Conservation (phyloP, 768 basidiomycete genomes). For the Suillus occidentalis region DNA sequence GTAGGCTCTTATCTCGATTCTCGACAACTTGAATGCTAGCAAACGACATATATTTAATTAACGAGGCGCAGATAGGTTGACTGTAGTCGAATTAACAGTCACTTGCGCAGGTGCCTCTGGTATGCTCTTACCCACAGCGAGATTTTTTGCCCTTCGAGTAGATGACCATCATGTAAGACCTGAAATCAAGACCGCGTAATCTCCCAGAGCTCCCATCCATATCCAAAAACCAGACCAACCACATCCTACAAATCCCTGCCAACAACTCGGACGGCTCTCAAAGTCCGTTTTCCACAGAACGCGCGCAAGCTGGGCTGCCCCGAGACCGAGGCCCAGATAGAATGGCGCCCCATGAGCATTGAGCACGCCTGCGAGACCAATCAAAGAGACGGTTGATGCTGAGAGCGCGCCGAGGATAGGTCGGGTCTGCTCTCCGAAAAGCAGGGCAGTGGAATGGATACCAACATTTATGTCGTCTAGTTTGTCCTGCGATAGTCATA, state of each 20-base stretch:
- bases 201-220: conserved; percentile 76
- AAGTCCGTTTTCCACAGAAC: conserved; percentile 77
- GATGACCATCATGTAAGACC: conserved; percentile 5
- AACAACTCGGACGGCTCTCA: conserved; percentile 74
- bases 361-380: conserved; percentile 78
- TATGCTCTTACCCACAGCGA: not conserved
- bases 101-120: not conserved
- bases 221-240: conserved; percentile 88
- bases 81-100: not conserved
- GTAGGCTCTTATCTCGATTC: too few species aligned
- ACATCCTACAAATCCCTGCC: conserved; percentile 86
- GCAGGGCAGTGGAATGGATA: conserved; percentile 91
- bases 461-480: conserved; percentile 82
- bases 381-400: conserved; percentile 64
- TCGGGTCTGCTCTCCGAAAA: conserved; percentile 79
- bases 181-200: conserved; percentile 48
- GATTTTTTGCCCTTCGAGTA: not conserved
- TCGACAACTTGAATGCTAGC: too few species aligned
- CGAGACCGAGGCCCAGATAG: conserved; percentile 74
- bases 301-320: conserved; percentile 73
- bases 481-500: conserved; percentile 68
- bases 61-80: not conserved
- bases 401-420: conserved; percentile 77
- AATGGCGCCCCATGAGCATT: conserved; percentile 78
- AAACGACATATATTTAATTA: not conserved